A percentile compares a stretch with the other conserved stretches of the same genome.
Evolutionary conservation across 2,329 filamentous ascomycete genomes (phyloP).

Genomic region (Claviceps humidiphila): DNA sequence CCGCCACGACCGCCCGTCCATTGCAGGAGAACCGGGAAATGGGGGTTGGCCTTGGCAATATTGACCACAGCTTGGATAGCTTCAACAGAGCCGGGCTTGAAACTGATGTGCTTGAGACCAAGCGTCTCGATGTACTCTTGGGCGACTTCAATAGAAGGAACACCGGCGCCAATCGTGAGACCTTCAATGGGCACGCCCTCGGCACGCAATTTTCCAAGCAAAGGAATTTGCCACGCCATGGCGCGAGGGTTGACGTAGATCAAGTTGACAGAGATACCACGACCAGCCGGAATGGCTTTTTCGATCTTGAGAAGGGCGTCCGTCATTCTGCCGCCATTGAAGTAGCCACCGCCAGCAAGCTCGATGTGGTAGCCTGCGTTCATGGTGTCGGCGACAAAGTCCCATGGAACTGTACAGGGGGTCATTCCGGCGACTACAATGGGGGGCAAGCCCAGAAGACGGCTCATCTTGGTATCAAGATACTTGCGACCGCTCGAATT

Average conservation of each 20-base stretch:
- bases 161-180: conserved; percentile 82
- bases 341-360: conserved; percentile 81
- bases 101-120: conserved; percentile 82
- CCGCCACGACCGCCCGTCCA: conserved; percentile 93
- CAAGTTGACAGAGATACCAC: conserved; percentile 78
- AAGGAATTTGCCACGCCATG: conserved; percentile 85
- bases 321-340: conserved; percentile 69
- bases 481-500: conserved; percentile 81
- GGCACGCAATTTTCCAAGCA: conserved; percentile 65
- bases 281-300: conserved; percentile 66
- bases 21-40: conserved; percentile 83
- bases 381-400: conserved; percentile 87
- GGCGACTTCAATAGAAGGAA: conserved; percentile 84
- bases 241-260: conserved; percentile 84
- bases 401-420: conserved; percentile 75
- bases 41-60: conserved; percentile 86
- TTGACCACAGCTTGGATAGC: conserved; percentile 84
- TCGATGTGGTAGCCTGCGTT: conserved; percentile 92
- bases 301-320: conserved; percentile 76
- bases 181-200: conserved; percentile 87
- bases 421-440: conserved; percentile 93
- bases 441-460: conserved; percentile 70
- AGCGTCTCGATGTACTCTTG: conserved; percentile 90
- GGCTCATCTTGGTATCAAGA: conserved; percentile 93
- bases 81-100: conserved; percentile 85